Conservation (phyloP, 345 rosid species). For the Eucalyptus marginata region DNA sequence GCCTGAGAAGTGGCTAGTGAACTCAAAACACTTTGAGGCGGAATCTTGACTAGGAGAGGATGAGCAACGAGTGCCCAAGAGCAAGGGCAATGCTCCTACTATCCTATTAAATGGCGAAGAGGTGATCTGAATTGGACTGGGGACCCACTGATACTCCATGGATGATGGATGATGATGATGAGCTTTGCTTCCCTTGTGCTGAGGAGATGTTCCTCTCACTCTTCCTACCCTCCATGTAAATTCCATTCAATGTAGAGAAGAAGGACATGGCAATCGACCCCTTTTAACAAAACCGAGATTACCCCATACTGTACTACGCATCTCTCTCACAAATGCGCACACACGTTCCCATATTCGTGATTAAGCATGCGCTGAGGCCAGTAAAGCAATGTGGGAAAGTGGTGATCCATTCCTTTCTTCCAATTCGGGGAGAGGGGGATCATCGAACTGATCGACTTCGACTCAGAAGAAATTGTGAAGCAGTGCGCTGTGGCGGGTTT, state of each 20-base stretch:
- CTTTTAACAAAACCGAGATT: background rate
- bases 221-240: background rate
- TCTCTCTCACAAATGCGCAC: fast-evolving
- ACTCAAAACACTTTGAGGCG: background rate
- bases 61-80: background rate
- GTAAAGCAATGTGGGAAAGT: background rate
- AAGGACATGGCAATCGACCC: background rate
- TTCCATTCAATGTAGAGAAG: background rate
- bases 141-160: background rate
- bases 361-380: background rate
- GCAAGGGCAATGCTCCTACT: background rate
- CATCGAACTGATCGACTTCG: background rate
- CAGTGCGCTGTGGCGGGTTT: fast-evolving
- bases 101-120: background rate
- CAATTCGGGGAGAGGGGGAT: background rate
- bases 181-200: background rate
- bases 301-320: background rate
- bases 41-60: background rate
- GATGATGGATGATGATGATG: background rate
- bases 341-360: background rate
- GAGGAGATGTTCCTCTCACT: background rate
- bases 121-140: background rate
- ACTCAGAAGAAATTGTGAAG: no score
- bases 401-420: background rate
- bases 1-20: background rate